Evolutionary conservation across 257 asterid genomes (phyloP), one percentile per base, ranked within the genome.

Genomic region (Verbascum thapsus): DNA sequence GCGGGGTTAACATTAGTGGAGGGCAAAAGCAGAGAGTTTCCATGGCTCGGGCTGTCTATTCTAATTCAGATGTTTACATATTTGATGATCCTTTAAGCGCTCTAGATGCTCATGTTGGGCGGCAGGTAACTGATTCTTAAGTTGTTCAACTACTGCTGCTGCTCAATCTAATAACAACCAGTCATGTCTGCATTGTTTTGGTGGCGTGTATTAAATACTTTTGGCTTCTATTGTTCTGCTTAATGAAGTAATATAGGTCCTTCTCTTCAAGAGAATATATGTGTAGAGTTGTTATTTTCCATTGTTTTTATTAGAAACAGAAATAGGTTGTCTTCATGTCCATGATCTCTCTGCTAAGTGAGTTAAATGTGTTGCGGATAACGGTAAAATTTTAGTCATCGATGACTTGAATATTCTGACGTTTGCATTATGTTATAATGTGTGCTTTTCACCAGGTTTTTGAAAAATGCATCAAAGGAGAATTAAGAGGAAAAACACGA

Each of bases 11-110:
- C 76, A 90, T 94, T 51, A 94, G 99, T 79, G 99, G 99, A 71
- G 99, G 99, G 34, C 99, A 94, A 78, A 94, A 89, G 82, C 99
- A 94, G 74, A 86, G 99, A 70, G 97, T 94, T 76, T 94, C 99
- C 42, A 82, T 94, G 99, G 99, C 99, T 52, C 80, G 99, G 58
- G 97, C 97, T 55, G 96, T 88, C 37, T 94, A 94, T 75, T 94
- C 97, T 30, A 64, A 85, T 83, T 90, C 99, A 8, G 99, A 94
- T 74, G 95, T 90, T 44, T 94, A 75, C 74, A 58, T 94, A 73
- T 94, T 94, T 73, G 99, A 94, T 71, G 99, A 94, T 69, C 99
- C 99, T 54, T 78, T 94, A 73, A 94, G 99, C 77, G 99, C 99
- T 76, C 78, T 94, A 18, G 99, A 94, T 75, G 99, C 99, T 69